Evolutionary conservation across 1,139 yeast genomes (phyloP), one percentile per base, ranked within the genome.

Genomic region (Debaryomyces fabryi): DNA sequence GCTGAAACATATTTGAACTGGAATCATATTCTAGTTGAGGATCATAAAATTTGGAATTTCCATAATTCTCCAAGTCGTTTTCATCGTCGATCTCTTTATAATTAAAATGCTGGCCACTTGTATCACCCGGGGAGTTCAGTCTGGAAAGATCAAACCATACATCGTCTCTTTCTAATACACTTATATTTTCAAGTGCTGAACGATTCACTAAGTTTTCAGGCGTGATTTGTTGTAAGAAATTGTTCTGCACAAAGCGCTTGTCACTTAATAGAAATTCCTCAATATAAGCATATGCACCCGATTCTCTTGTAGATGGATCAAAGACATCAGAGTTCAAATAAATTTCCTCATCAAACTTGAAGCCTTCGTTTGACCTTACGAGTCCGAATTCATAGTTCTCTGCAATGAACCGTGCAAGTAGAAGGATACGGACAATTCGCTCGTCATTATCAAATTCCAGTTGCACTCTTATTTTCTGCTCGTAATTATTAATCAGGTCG

Each of bases 331-430:
- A 58, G 9, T 63, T 61, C 24, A 59, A 63, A 55, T 71, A 69
- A 4, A 61, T 52, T 12, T 51, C 49, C 41, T 63, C 64, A 46
- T 71, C 73, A 54, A 68, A 79, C 48, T 72, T 74, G 64, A 82
- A 82, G 21, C 74, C 73, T 25, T 71, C 71, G 12, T 59, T 68
- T 2, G 76, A 69, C 52, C 82, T 67, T 5, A 74, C 67, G 18
- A 84, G 62, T 1, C 88, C 88, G 62, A 80, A 82, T n/a, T 72
- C 72, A 57, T 71, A 78, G 44, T 71, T 65, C 48, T 81, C 81
- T 4, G 86, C 80, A 25, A 84, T 64, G 34, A 70, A 64, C 36
- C 78, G 62, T 0, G 83, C 81, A 52, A 83, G 67, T 16, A 82
- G 62, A 4, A 81, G 59, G 12, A 83, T 74, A 49, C 88, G 67